Base-by-base conservation (phyloP, 2,329 filamentous ascomycete species). In the Aspergillus alliaceus region DNA sequence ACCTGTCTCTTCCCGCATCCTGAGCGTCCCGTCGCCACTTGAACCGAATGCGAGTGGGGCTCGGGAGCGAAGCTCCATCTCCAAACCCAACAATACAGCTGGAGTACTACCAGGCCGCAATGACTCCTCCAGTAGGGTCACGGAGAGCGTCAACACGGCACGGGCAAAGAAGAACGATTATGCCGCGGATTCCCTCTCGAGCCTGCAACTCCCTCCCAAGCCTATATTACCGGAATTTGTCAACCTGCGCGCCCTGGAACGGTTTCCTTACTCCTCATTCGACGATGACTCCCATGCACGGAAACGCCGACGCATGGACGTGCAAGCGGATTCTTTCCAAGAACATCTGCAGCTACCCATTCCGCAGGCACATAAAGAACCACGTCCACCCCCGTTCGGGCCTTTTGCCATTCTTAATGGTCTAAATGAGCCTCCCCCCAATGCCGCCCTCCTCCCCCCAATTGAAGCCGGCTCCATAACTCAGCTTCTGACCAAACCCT, bases 371-470 rank as follows among this genome's bases (percentile, higher is more conserved):
- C 77, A 79, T 46, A 76, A 77, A 54, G 75, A 78, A 57, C 73
- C 74, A 54, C 74, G 77, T 47, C 73, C 69, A n/a, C 75, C 71
- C 40, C 73, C 77, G 6, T 76, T 79, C 64, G 72, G 76, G 24
- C 73, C 77, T 24, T 74, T 80, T 61, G 75, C 78, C 44, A 79
- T 80, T 58, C 70, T 88, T 11, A 85, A 85, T 64, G 84, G 84
- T 7, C 70, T 88, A 42, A 84, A 87, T 70, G 84, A 88, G 60
- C 85, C 85, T 2, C 85, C 85, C 14, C 84, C 84, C 8, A 82
- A 86, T 68, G 83, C 83, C 46, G 80, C 82, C 12, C 71, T 87
- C 6, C 80, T 87, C 48, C 85, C 85, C 6, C 83, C 83, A 4
- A 88, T 88, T 54, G 83, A 82, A 61, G 77, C 80, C 29, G 80